Conservation (phyloP, 2,329 filamentous ascomycete species). For the Periconia digitata region DNA sequence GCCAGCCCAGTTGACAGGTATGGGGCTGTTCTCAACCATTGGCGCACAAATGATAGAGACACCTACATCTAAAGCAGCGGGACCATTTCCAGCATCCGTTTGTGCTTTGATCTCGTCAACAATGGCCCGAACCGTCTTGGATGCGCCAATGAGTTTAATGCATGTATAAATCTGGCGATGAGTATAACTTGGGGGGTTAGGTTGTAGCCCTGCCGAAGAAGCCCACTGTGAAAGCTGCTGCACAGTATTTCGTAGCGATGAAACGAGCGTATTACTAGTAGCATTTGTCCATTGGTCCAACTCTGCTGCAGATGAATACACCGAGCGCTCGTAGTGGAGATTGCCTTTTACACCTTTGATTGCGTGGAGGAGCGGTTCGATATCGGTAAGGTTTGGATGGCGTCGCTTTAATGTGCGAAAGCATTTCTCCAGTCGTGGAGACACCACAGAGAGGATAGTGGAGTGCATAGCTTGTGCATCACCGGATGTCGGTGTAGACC, state of each 20-base stretch:
- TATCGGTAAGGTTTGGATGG: conserved; percentile 67
- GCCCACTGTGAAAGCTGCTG: conserved; percentile 69
- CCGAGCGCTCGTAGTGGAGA: conserved; percentile 61
- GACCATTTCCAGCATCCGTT: conserved; percentile 60
- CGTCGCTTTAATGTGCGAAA: conserved; percentile 67
- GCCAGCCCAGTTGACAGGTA: conserved; percentile 37
- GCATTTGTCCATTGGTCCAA: conserved; percentile 67
- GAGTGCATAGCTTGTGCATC: conserved; percentile 72
- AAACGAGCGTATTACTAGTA: conserved; percentile 58
- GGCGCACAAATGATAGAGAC: conserved; percentile 71
- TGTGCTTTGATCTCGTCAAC: conserved; percentile 68
- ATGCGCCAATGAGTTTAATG: conserved; percentile 63
- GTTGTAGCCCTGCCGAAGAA: conserved; percentile 51
- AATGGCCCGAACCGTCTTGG: conserved; percentile 61
- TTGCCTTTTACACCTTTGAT: conserved; percentile 58
- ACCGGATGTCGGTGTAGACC: conserved; percentile 68
- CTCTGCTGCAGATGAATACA: conserved; percentile 65
- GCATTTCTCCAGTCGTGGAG: conserved; percentile 67
- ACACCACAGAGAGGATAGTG: conserved; percentile 71
- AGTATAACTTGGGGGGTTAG: conserved; percentile 66
- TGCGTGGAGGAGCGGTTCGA: conserved; percentile 68
- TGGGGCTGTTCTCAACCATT: conserved; percentile 41
- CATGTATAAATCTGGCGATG: conserved; percentile 69
- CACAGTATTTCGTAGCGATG: conserved; percentile 62
- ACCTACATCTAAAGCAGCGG: conserved; percentile 68